phyloP scores from a whole-genome alignment of 345 rosid species.

The Populus deltoides region DNA sequence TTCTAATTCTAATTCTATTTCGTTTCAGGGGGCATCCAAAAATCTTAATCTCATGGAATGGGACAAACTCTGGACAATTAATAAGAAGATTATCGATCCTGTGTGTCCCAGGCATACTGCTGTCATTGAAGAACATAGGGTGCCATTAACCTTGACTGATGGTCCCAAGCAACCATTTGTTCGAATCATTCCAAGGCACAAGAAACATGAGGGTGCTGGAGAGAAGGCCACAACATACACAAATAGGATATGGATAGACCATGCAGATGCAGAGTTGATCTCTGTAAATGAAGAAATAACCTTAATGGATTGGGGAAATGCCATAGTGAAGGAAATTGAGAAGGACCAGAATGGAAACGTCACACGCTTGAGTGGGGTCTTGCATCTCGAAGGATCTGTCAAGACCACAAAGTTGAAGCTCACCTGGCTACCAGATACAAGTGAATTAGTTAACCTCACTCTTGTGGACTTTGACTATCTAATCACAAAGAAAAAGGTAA shows the following conservation, averaged over 20 bases:
- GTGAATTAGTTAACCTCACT: constrained; percentile 3
- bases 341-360: constrained; percentile 62
- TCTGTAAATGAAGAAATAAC: constrained; percentile 78
- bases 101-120: constrained; percentile 97
- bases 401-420: constrained; percentile 89
- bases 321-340: constrained; percentile 60
- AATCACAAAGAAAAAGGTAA: constrained; percentile 21
- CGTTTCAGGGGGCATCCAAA: constrained; percentile 80
- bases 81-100: constrained; percentile 88
- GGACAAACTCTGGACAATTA: constrained; percentile 98
- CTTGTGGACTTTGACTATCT: constrained; percentile 21
- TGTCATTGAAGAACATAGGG: constrained; percentile 59
- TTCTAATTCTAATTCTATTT: constrained; percentile 5
- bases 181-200: constrained; percentile 75
- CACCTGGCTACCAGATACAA: constrained; percentile 55
- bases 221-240: constrained; percentile 82
- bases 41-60: constrained; percentile 96
- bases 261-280: constrained; percentile 65
- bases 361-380: constrained; percentile 51
- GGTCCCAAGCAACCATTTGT: constrained; percentile 74
- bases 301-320: constrained; percentile 94
- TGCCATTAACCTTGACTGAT: constrained; percentile 53
- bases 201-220: constrained; percentile 91
- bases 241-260: constrained; percentile 74
- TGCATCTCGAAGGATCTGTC: constrained; percentile 84